Evolutionary conservation across 495 filamentous ascomycete species (phyloP), one percentile per base, ranked within the genome.

Genomic region (Aspergillus campestris): DNA sequence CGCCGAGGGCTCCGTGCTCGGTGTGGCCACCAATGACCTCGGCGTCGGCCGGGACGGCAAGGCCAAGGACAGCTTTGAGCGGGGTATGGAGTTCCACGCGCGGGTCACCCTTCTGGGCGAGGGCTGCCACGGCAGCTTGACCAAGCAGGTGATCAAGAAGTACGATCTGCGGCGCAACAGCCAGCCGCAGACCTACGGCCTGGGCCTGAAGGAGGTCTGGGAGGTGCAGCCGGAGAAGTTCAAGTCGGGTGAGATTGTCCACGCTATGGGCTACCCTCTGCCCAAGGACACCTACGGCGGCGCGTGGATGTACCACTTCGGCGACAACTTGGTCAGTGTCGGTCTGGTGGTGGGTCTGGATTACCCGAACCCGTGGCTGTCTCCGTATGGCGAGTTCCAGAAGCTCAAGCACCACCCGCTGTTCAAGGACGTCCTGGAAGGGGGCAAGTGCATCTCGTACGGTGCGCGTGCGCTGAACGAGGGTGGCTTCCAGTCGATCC

Each of bases 41-140:
- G 92, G 92, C 6, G 75, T 97, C 38, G 79, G 74, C 5, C 78
- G 89, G 28, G 74, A 82, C 49, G 91, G 90, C 10, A 84, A 86
- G 65, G 79, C 89, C 5, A 99, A 95, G 67, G 78, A 91, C 18
- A 81, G 66, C n/a, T 99, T 95, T 56, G 89, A 96, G 67, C 72
- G 92, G 40, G 92, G 92, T 34, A 99, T 99, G 92, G 92, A 95
- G 67, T 99, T 99, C 64, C 89, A 96, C 61, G 94, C 94, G 2
- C 74, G 89, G 40, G 77, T 90, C 37, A 99, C 92, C 3, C 71
- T 99, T n/a, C 86, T 99, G 40, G 92, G 78, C 4, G 92, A 99
- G 66, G 92, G 92, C 34, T 97, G 94, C 56, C 92, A 99, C 59
- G 92, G 92, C 30, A 95, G 89, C 69, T 68, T 99, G 62, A 89